Evolutionary conservation across 2,329 filamentous ascomycete species (phyloP), one percentile per base, ranked within the genome.

Genomic region (Hawksworthiomyces lignivorus): DNA sequence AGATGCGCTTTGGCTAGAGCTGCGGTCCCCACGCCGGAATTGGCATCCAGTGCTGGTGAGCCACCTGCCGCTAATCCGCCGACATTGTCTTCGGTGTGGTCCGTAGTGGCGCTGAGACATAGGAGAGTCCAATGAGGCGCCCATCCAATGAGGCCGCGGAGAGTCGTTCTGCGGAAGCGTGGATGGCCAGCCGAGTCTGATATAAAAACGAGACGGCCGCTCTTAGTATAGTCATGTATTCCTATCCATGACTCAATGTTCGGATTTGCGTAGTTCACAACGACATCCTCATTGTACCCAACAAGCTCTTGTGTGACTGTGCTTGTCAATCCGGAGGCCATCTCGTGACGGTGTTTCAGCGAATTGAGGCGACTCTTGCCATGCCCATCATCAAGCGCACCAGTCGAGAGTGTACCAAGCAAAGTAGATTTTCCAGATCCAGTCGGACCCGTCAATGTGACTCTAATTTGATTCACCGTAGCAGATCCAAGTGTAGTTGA

Each of bases 161-260:
- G 70, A 3, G 87, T 90, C 6, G 90, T 97, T 43, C 92, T 81
- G 36, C 88, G 77, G 61, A 92, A 98, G 33, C 88, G 80, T 28
- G 89, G 83, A 50, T 94, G 86, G 0, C 92, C 92, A 14, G 90
- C 90, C 34, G 90, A 94, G 61, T 98, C 92, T 1, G 88, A 87
- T 7, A 97, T 69, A 51, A 96, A 89, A 5, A 92, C 87, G 4
- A 98, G 64, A 17, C 89, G 80, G 3, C 82, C 86, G 45, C 72
- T 64, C 46, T 82, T 77, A 1, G 87, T 78, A 36, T 80, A 76
- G 28, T 85, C 82, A 59, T 98, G 92, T 39, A 97, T 92, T 57
- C 96, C 90, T 40, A 86, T 81, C 92, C 92, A 98, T 1, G 88
- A 89, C 45, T 87, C 85, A 35, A 96, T 82, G 56, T 95, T 87